Percentiles rank a stretch among this genome's conserved stretches.
These are phyloP conservation scores for Limonium bicolor DNA, from an alignment of 148 eudicot genomes.

Conservation along the genomic window DNA sequence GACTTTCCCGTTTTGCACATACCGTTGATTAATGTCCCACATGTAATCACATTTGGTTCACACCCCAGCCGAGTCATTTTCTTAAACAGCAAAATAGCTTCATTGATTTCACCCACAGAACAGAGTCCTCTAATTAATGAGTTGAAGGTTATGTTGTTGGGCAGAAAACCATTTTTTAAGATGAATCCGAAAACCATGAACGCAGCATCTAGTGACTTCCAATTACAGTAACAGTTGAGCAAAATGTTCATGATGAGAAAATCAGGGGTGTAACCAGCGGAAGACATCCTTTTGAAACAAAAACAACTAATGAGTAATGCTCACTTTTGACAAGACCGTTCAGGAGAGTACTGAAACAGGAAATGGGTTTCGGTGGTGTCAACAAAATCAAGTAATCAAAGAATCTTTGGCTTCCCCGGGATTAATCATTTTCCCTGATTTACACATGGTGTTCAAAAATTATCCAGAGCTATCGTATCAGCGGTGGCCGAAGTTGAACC, in stretches of 20 bases:
- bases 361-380: conserved; percentile 11
- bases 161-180: conserved; percentile 14
- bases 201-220: conserved; percentile 6
- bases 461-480: too few relatives aligned
- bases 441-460: too few relatives aligned
- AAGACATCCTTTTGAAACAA: neutral
- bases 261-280: conserved; percentile 7
- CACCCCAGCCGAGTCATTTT: conserved; percentile 14
- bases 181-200: conserved; percentile 13
- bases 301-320: conserved; percentile 3
- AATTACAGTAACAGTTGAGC: conserved; percentile 13
- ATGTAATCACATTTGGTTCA: conserved; percentile 9
- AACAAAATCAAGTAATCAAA: conserved; percentile 10
- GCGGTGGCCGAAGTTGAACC: too few relatives aligned
- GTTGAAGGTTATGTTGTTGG: conserved; percentile 9
- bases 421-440: conserved; percentile 10
- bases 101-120: conserved; percentile 7
- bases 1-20: conserved; percentile 12
- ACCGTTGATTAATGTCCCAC: conserved; percentile 11
- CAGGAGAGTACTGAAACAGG: conserved; percentile 10
- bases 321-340: conserved; percentile 11
- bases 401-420: conserved; percentile 3
- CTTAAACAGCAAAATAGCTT: conserved; percentile 6
- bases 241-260: conserved; percentile 6
- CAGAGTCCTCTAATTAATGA: conserved; percentile 14